Conservation (phyloP, 148 eudicot species). For the Rhododendron kiyosumense region DNA sequence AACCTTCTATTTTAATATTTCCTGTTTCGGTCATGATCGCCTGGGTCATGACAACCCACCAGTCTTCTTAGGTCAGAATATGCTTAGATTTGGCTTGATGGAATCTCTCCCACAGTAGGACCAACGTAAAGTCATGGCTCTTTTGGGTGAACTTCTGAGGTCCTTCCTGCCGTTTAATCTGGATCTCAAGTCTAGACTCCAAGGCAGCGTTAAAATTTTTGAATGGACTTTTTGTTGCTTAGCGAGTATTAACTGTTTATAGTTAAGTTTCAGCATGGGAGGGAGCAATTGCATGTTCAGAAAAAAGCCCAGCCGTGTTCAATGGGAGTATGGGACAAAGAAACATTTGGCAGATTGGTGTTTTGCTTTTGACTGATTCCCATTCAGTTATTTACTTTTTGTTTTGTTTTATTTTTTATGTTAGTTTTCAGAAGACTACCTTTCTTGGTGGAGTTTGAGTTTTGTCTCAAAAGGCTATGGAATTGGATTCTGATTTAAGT, state of each 20-base stretch:
- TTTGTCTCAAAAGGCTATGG: neutral
- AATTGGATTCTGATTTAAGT: neutral
- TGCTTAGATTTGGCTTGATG: neutral
- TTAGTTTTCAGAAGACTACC: neutral
- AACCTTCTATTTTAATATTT: neutral
- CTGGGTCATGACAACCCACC: neutral
- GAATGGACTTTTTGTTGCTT: neutral
- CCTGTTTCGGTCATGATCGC: neutral
- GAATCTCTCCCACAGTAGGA: neutral
- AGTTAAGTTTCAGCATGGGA: neutral
- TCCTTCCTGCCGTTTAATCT: neutral
- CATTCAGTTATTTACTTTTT: neutral
- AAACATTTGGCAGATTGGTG: neutral
- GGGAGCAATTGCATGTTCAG: neutral
- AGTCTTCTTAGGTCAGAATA: neutral
- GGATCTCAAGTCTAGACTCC: neutral
- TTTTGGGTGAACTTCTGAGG: neutral
- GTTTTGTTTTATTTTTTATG: neutral
- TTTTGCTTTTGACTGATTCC: neutral
- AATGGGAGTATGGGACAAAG: neutral
- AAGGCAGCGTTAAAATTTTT: neutral
- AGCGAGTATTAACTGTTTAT: neutral
- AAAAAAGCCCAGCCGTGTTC: neutral
- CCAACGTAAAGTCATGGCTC: neutral
- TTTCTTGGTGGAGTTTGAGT: neutral